These are phyloP conservation scores for Daldinia sp. DNA, from an alignment of 2,329 filamentous ascomycete species.

Conservation along the genomic window DNA sequence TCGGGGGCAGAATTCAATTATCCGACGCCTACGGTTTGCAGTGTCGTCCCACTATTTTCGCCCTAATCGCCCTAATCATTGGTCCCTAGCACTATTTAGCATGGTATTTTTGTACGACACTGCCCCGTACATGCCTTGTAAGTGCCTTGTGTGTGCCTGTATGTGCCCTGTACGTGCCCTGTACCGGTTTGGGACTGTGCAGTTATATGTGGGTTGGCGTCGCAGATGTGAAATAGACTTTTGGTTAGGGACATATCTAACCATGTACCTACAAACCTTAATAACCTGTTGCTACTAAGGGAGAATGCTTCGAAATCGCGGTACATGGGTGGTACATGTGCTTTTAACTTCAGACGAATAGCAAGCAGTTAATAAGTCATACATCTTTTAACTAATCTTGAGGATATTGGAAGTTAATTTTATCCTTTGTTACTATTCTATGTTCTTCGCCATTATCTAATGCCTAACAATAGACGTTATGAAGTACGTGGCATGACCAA, in stretches of 20 bases:
- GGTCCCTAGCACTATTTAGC: constrained; percentile 11
- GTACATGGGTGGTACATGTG: background rate
- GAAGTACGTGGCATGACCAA: background rate
- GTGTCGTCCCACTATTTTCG: constrained; percentile 14
- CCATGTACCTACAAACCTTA: constrained; percentile 7
- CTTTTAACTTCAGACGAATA: constrained; percentile 13
- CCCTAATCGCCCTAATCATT: constrained; percentile 11
- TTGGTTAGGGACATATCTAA: background rate
- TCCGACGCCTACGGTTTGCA: constrained; percentile 22
- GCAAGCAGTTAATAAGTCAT: background rate
- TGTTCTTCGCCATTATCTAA: background rate
- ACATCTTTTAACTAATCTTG: constrained; percentile 6
- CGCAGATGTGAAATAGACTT: constrained; percentile 12
- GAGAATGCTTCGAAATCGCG: background rate
- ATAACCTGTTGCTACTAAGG: background rate
- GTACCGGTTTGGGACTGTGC: background rate
- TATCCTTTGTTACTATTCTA: background rate
- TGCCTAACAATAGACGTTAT: background rate
- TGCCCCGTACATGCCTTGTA: constrained; percentile 2
- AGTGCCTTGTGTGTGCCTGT: background rate
- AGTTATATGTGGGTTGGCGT: constrained; percentile 10
- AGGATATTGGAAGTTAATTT: background rate
- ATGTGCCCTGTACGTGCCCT: background rate
- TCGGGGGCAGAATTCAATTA: constrained; percentile 32
- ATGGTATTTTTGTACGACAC: constrained; percentile 18